Conservation (phyloP, 805 yeast genomes). For the Pichia kluyveri region DNA sequence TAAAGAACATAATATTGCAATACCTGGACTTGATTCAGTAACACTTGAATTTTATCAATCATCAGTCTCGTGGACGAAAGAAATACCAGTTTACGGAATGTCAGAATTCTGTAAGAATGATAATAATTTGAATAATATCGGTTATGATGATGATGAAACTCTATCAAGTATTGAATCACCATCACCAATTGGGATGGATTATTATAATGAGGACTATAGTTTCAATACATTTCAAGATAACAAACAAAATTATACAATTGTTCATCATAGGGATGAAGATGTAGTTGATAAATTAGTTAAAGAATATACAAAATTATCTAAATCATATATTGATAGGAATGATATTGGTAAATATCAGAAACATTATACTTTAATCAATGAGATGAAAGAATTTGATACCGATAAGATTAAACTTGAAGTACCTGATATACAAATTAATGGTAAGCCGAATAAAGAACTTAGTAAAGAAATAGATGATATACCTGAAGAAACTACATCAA, state of each 20-base stretch:
- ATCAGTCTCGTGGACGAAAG: background rate
- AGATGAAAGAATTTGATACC: background rate
- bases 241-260: background rate
- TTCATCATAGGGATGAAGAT: background rate
- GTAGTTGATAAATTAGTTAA: background rate
- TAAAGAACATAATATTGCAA: background rate
- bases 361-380: conserved; percentile 7
- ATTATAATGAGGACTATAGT: too few species aligned
- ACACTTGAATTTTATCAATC: background rate
- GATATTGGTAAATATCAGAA: conserved; percentile 5
- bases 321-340: conserved; percentile 2
- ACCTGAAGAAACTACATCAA: background rate
- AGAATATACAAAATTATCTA: conserved; percentile 1
- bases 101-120: background rate
- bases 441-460: background rate
- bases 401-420: background rate
- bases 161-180: background rate
- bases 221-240: background rate
- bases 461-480: background rate
- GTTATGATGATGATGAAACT: background rate
- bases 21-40: background rate
- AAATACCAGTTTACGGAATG: conserved; percentile 1
- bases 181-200: background rate
- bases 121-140: too few species aligned
- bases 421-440: background rate